Base-by-base conservation (phyloP, 352 stramenopile genomes). In the Phytophthora aleatoria region DNA sequence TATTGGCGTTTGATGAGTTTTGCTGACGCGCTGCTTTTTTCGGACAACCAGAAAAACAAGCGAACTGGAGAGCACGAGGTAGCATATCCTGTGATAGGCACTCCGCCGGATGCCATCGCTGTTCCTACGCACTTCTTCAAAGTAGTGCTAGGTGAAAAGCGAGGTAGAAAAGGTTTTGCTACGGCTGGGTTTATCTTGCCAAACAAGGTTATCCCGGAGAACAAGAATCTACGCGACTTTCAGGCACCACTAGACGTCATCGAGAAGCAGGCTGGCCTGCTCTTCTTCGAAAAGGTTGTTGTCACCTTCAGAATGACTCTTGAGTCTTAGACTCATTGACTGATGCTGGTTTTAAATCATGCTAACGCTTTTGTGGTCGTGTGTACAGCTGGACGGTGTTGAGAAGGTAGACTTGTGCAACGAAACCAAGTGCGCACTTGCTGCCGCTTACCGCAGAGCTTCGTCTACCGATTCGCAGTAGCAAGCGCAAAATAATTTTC, bases 81-180 rank as follows among this genome's bases (percentile, higher is more conserved):
- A 12, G 77, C 76, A 38, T 95, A 95, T 48, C 71, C 81, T 20
- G 70, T 96, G 15, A 62, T 98, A 12, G 94, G 94, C n/a, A 80
- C 78, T 27, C 90, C 91, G 20, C 91, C 92, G 3, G 87, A 95
- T 51, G 76, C 92, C 5, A 71, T 98, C 33, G 75, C 88, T 10
- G 94, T 99, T 42, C 96, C 96, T 11, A 98, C 96, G 50, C 96
- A 99, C 68, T 98, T 99, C 67, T 99, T 98, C 78, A 99, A 99
- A 70, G 83, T 98, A 31, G 69, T 99, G 7, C 75, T 97, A 1
- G 90, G 84, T 4, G 71, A 71, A 53, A 81, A 77, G 42, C 63
- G 52, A 20, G 67, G 70, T 20, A 81, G 87, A 36, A 61, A 67
- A 54, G 59, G 43, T n/a, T 85, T 95, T 55, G 89, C 96, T 59